phyloP scores from a whole-genome alignment of 2,329 filamentous ascomycete species.

The Rutstroemia sp. region DNA sequence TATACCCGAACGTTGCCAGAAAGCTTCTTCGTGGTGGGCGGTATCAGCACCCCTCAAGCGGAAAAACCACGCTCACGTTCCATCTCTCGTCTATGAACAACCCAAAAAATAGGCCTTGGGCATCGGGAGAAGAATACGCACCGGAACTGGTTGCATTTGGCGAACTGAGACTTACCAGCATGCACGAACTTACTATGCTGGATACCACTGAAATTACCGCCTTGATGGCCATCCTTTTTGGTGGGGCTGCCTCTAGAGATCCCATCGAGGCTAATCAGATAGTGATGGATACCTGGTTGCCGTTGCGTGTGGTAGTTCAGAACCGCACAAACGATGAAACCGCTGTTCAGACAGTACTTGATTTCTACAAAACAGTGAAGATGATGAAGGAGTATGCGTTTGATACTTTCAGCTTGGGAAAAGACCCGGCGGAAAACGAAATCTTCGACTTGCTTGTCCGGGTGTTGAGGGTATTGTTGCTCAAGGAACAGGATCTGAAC shows the following conservation, averaged over 20 bases:
- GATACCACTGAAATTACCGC: slow-evolving; percentile 9
- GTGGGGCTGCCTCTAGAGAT: not conserved
- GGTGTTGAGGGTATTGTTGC: not conserved
- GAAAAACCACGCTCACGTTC: not conserved
- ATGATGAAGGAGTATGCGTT: not conserved
- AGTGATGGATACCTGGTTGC: slow-evolving; percentile 3
- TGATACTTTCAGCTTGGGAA: not conserved
- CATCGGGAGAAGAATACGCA: not conserved
- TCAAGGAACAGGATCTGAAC: not conserved
- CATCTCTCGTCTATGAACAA: slow-evolving; percentile 5
- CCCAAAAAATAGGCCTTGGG: not conserved
- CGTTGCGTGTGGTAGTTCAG: not conserved
- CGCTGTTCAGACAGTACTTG: not conserved
- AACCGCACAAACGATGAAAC: not conserved
- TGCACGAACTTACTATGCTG: not conserved
- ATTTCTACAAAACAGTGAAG: not conserved
- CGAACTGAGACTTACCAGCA: not conserved
- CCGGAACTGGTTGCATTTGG: not conserved
- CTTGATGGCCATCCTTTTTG: slow-evolving; percentile 6
- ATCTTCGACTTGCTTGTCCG: not conserved
- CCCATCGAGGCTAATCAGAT: not conserved
- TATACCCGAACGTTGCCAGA: slow-evolving; percentile 37
- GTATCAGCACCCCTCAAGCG: not conserved
- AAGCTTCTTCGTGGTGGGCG: not conserved
- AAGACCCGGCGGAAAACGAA: not conserved